phyloP scores from a whole-genome alignment of 768 basidiomycete species.

The Kwoniella dendrophila region DNA sequence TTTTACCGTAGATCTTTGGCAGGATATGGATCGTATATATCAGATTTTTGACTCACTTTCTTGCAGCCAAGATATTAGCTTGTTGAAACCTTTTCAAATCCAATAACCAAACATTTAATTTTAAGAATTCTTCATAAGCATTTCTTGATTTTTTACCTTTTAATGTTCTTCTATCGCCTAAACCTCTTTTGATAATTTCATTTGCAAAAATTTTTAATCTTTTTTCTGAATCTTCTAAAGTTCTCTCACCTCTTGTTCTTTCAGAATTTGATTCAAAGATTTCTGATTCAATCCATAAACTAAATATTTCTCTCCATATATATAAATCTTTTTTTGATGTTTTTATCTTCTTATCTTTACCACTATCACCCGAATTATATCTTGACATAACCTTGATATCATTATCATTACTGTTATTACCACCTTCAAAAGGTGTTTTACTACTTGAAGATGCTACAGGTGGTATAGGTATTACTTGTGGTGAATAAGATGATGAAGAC shows the following conservation, averaged over 20 bases:
- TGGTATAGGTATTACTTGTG: slow-evolving; percentile 25
- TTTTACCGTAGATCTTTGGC: neutral
- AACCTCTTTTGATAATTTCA: slow-evolving; percentile 63
- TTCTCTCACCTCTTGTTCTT: slow-evolving; percentile 66
- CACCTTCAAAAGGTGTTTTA: too few species aligned
- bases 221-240: slow-evolving; percentile 70
- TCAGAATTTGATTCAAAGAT: slow-evolving; percentile 78
- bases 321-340: slow-evolving; percentile 66
- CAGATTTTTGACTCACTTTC: slow-evolving; percentile 61
- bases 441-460: slow-evolving; percentile 12
- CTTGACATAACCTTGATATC: neutral
- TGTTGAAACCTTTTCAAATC: slow-evolving; percentile 83
- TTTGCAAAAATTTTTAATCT: slow-evolving; percentile 68
- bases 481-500: neutral
- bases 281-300: slow-evolving; percentile 79
- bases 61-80: slow-evolving; percentile 83
- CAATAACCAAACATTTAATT: slow-evolving; percentile 75
- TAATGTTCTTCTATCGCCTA: slow-evolving; percentile 64
- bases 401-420: neutral
- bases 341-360: too few species aligned
- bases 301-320: slow-evolving; percentile 87
- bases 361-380: neutral
- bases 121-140: slow-evolving; percentile 71
- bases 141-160: slow-evolving; percentile 64
- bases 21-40: neutral